A percentile compares a stretch with the other conserved stretches of the same genome.
Conservation (phyloP, 2,329 filamentous ascomycete genomes). For the Aspergillus fischeri region DNA sequence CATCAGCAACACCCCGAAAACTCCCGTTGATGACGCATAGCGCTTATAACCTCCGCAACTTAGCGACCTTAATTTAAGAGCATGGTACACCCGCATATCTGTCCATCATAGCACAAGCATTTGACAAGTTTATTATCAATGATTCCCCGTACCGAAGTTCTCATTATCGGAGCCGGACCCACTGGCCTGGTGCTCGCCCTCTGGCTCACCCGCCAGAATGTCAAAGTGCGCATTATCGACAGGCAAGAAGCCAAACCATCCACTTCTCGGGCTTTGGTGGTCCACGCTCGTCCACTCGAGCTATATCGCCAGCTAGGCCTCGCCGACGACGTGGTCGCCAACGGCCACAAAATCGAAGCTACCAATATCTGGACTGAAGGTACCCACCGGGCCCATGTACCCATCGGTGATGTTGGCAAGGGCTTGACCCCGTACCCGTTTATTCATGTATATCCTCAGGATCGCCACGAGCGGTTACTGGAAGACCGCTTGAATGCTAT, state of each 20-base stretch:
- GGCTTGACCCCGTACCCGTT: slow-evolving; percentile 30
- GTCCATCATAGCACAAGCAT: not conserved
- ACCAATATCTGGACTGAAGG: slow-evolving; percentile 34
- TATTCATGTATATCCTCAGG: slow-evolving; percentile 24
- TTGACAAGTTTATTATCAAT: not conserved
- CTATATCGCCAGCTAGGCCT: slow-evolving; percentile 46
- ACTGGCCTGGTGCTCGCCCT: slow-evolving; percentile 43
- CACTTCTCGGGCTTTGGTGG: slow-evolving; percentile 38
- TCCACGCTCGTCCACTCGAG: slow-evolving; percentile 51
- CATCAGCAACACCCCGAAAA: no score
- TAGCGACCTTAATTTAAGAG: not conserved
- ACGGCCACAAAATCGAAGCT: slow-evolving; percentile 37
- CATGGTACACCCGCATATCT: not conserved
- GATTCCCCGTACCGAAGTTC: slow-evolving; percentile 22
- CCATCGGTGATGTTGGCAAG: slow-evolving; percentile 20
- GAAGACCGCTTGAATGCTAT: slow-evolving; percentile 23
- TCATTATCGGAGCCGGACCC: slow-evolving; percentile 47
- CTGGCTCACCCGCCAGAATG: slow-evolving; percentile 45
- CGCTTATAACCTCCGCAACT: no score
- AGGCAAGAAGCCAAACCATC: slow-evolving; percentile 35
- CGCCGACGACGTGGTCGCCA: slow-evolving; percentile 32
- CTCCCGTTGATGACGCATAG: no score
- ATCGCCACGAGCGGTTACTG: slow-evolving; percentile 26
- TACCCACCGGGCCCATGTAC: slow-evolving; percentile 18
- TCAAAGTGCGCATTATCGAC: slow-evolving; percentile 48